Percentiles rank a stretch among this genome's conserved stretches.
Conservation (phyloP, 1,139 yeast species). For the Meyerozyma sp. region DNA sequence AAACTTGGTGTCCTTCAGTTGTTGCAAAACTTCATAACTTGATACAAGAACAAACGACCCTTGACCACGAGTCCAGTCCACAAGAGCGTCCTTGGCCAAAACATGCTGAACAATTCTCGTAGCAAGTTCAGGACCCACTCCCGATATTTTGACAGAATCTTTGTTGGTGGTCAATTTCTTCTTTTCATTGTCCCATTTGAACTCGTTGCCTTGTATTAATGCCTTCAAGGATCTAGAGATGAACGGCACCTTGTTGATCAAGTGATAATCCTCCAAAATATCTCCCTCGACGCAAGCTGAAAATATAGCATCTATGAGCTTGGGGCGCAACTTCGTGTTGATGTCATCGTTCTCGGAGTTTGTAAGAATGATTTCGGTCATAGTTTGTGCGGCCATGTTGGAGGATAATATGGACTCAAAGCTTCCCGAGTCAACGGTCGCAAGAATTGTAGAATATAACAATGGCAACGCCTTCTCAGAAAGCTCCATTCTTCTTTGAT, state of each 20-base stretch:
- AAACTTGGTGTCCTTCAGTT: slow-evolving; percentile 24
- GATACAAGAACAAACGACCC: slow-evolving; percentile 83
- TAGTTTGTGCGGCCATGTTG: slow-evolving; percentile 78
- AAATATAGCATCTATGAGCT: slow-evolving; percentile 51
- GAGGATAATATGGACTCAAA: slow-evolving; percentile 47
- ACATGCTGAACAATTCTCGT: slow-evolving; percentile 45
- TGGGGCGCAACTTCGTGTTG: slow-evolving; percentile 38
- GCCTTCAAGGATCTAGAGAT: slow-evolving; percentile 74
- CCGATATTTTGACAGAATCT: slow-evolving; percentile 42
- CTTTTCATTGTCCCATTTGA: slow-evolving; percentile 61
- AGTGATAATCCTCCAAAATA: slow-evolving; percentile 61
- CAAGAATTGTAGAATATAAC: slow-evolving; percentile 51
- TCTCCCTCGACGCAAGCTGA: slow-evolving; percentile 60
- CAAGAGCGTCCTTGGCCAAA: slow-evolving; percentile 39
- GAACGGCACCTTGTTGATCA: slow-evolving; percentile 64
- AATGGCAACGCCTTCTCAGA: slow-evolving; percentile 61
- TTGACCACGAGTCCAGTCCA: slow-evolving; percentile 69
- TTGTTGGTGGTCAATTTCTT: slow-evolving; percentile 42
- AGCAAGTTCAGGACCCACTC: slow-evolving; percentile 65
- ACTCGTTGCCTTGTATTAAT: slow-evolving; percentile 66
- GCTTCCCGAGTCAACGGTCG: slow-evolving; percentile 26
- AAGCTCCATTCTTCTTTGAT: slow-evolving; percentile 68
- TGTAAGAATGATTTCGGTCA: slow-evolving; percentile 65
- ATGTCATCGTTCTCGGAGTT: slow-evolving; percentile 44
- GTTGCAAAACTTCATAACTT: slow-evolving; percentile 48